Evolutionary conservation across 208 protist genomes (phyloP).

Genomic region (Trichomonas vaginalis): DNA sequence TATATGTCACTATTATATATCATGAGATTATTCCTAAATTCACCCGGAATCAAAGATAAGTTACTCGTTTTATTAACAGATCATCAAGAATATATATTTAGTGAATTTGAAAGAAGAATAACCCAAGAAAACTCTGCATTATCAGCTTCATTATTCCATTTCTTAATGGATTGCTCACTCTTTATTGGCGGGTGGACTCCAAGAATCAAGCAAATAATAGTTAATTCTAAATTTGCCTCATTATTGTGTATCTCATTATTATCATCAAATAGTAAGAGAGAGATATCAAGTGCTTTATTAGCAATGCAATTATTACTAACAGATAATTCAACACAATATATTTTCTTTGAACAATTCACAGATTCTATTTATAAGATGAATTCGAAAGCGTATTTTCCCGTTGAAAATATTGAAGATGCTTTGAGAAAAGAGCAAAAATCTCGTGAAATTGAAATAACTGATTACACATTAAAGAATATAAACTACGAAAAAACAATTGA

Average conservation of each 20-base stretch:
- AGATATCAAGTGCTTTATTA: background rate
- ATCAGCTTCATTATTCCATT: background rate
- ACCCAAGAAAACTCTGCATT: background rate
- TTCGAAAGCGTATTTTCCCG: background rate
- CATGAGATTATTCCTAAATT: background rate
- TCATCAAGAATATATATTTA: background rate
- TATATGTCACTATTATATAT: background rate
- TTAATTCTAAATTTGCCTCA: background rate
- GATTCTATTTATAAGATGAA: background rate
- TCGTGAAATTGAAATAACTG: background rate
- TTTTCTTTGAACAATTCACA: background rate
- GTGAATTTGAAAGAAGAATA: background rate
- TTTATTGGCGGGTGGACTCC: background rate
- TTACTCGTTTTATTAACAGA: background rate
- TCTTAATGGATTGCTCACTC: background rate
- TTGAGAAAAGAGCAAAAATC: background rate
- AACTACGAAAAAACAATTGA: background rate
- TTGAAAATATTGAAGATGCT: background rate
- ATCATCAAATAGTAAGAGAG: background rate
- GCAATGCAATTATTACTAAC: background rate
- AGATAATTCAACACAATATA: background rate
- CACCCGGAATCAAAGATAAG: background rate
- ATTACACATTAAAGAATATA: background rate
- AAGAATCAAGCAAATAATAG: background rate
- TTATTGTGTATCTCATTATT: background rate